phyloP scores from a whole-genome alignment of 2,329 filamentous ascomycete species.

The Sodiomyces alkalinus region DNA sequence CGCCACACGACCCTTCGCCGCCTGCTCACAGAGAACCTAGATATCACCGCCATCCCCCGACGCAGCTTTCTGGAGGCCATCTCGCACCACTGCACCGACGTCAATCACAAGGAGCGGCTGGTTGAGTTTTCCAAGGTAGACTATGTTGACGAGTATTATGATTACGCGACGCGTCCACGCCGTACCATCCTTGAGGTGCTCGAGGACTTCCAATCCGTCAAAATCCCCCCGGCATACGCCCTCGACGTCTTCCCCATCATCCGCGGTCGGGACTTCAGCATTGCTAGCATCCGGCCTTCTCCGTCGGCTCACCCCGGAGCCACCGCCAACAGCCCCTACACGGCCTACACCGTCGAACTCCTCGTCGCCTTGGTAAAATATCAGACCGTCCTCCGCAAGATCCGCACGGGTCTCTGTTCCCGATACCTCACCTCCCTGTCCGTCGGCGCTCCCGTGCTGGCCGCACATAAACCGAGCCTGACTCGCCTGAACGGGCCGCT shows the following conservation, averaged over 20 bases:
- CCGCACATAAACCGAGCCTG: constrained; percentile 39
- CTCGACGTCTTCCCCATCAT: constrained; percentile 66
- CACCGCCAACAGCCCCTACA: constrained; percentile 7
- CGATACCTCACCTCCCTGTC: constrained; percentile 60
- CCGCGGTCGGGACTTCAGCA: constrained; percentile 85
- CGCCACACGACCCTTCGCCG: constrained; percentile 48
- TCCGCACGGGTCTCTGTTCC: constrained; percentile 78
- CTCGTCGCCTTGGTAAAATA: constrained; percentile 85
- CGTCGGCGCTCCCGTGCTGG: constrained; percentile 39
- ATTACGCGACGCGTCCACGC: constrained; percentile 83
- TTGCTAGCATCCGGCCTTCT: constrained; percentile 55
- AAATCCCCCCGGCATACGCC: constrained; percentile 60
- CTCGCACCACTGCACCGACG: constrained; percentile 56
- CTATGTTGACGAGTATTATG: constrained; percentile 81
- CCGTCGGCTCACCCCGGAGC: too few species aligned
- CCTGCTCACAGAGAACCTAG: constrained; percentile 68
- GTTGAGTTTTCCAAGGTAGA: constrained; percentile 68
- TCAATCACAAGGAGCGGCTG: constrained; percentile 64
- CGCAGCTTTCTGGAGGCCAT: constrained; percentile 74
- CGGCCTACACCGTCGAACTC: constrained; percentile 43
- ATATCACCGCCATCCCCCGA: constrained; percentile 79
- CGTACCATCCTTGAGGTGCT: constrained; percentile 86
- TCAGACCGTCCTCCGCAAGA: constrained; percentile 69
- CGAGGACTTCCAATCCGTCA: constrained; percentile 74
- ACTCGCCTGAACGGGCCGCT: constrained; percentile 23